phyloP scores from a whole-genome alignment of 176 grass and related monocot species.

The Rhynchospora pubera region DNA sequence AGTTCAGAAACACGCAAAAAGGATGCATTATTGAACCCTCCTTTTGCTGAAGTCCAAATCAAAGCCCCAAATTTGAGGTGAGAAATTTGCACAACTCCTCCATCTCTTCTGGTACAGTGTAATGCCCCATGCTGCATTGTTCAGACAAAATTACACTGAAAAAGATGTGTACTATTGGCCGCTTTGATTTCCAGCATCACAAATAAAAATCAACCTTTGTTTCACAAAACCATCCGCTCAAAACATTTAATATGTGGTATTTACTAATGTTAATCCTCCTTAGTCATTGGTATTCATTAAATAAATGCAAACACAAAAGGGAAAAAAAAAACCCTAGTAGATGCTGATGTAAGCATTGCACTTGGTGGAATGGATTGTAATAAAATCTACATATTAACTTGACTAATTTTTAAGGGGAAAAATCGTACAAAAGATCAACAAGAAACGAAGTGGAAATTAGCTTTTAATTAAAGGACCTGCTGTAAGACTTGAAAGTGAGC shows the following conservation, averaged over 20 bases:
- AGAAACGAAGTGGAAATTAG: not conserved
- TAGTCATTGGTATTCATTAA: not conserved
- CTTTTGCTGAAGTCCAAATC: not conserved
- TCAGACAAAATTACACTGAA: conserved; percentile 9
- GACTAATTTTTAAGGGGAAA: not conserved
- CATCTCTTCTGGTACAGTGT: conserved; percentile 90
- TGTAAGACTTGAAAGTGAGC: conserved; percentile 77
- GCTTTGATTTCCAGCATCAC: not conserved
- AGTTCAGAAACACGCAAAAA: conserved; percentile 14
- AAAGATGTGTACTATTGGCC: not conserved
- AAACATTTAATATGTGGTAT: not conserved
- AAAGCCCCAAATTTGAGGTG: conserved; percentile 40
- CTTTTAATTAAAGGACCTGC: conserved; percentile 32
- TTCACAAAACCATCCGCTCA: not conserved
- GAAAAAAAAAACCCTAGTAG: not conserved
- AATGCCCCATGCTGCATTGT: conserved; percentile 75
- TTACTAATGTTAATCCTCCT: not conserved
- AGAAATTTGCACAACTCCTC: conserved; percentile 81
- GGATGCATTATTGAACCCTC: conserved; percentile 16
- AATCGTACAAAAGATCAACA: not conserved
- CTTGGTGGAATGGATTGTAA: not conserved
- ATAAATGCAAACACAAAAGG: not conserved
- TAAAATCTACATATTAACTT: not conserved
- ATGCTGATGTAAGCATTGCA: not conserved
- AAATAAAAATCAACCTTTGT: not conserved